Percentiles rank a stretch among this genome's conserved stretches.
Evolutionary conservation across 306 rosid genomes (phyloP).

Genomic region (Cyclanthera cordifolia): DNA sequence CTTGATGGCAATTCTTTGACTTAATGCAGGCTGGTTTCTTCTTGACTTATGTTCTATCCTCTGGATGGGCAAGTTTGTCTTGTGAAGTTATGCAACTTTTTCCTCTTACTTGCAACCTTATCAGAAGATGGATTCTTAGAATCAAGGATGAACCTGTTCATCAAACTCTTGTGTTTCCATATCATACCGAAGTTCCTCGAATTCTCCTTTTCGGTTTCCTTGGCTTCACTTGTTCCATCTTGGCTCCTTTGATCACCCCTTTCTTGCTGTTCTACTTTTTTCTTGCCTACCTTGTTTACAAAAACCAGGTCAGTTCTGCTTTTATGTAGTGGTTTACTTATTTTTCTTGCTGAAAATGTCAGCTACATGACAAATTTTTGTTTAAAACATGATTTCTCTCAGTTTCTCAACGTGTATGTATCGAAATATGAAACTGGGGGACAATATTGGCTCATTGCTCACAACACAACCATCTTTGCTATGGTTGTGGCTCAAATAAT

Average conservation of each 20-base stretch:
- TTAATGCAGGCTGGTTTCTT: conserved; percentile 55
- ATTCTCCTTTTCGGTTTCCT: conserved; percentile 71
- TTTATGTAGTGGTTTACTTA: not conserved
- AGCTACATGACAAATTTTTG: not conserved
- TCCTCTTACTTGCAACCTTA: conserved; percentile 46
- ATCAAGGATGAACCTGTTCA: conserved; percentile 28
- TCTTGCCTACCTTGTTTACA: conserved; percentile 76
- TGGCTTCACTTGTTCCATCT: conserved; percentile 71
- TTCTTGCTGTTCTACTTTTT: conserved; percentile 65
- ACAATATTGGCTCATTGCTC: conserved; percentile 67
- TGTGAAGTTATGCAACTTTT: conserved; percentile 64
- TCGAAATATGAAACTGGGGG: conserved; percentile 66
- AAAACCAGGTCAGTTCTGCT: conserved; percentile 63
- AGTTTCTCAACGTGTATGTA: conserved; percentile 76
- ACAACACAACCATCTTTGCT: conserved; percentile 54
- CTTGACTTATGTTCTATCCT: conserved; percentile 80
- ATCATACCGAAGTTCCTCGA: conserved; percentile 87
- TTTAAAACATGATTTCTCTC: conserved; percentile 10
- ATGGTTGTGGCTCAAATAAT: conserved; percentile 59
- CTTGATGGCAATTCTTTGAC: conserved; percentile 2
- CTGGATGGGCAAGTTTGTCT: conserved; percentile 93
- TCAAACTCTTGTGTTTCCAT: conserved; percentile 50
- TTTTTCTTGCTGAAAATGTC: not conserved
- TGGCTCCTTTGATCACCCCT: conserved; percentile 81
- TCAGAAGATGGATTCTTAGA: conserved; percentile 39